Evolutionary conservation across 306 rosid genomes (phyloP).

Genomic region (Cicer bijugum): DNA sequence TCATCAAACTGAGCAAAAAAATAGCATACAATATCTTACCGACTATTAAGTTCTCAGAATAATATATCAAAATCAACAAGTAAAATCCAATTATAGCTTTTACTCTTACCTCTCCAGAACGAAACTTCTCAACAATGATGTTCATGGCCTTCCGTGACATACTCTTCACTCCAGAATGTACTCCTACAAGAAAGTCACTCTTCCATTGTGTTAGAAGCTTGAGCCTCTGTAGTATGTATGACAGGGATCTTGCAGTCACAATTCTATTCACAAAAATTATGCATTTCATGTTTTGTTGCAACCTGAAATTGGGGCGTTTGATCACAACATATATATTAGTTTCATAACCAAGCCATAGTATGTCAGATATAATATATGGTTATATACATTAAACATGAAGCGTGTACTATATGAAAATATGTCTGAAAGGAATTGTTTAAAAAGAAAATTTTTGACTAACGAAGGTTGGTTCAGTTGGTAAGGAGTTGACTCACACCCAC

Average conservation of each 20-base stretch:
- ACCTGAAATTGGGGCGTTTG: conserved; percentile 58
- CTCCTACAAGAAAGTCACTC: conserved; percentile 83
- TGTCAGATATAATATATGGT: not conserved
- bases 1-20: conserved; percentile 24
- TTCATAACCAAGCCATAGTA: conserved; percentile 33
- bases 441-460: conserved; percentile 32
- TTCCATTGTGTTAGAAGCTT: conserved; percentile 73
- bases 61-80: conserved; percentile 16
- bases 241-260: conserved; percentile 82
- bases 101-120: conserved; percentile 76
- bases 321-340: conserved; percentile 28
- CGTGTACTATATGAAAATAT: conserved; percentile 17
- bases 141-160: conserved; percentile 78
- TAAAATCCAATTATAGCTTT: conserved; percentile 27
- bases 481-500: too few species aligned
- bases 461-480: not conserved
- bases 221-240: conserved; percentile 67
- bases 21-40: conserved; percentile 22
- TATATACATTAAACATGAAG: conserved; percentile 19
- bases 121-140: conserved; percentile 74
- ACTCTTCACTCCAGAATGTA: conserved; percentile 75
- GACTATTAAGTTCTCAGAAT: conserved; percentile 5
- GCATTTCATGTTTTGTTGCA: conserved; percentile 73
- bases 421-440: conserved; percentile 38
- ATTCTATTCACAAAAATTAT: conserved; percentile 91